phyloP scores from a whole-genome alignment of 2,329 filamentous ascomycete genomes.

The Pseudogymnoascus sp. region DNA sequence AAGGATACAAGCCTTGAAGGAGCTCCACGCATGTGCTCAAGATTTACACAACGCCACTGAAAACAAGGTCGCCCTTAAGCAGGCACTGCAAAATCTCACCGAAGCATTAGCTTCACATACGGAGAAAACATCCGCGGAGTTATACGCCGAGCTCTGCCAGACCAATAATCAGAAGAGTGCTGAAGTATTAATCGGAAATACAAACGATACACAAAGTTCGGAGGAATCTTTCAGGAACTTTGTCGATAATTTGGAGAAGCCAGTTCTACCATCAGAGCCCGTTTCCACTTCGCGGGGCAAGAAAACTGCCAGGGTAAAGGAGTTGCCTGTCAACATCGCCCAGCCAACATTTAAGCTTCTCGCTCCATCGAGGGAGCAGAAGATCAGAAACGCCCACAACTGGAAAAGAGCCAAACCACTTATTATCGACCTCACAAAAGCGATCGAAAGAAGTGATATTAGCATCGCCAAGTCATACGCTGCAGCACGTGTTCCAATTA shows the following conservation, averaged over 20 bases:
- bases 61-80: conserved; percentile 7
- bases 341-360: conserved; percentile 7
- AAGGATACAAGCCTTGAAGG: not conserved
- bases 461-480: conserved; percentile 1
- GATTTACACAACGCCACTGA: conserved; percentile 3
- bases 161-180: not conserved
- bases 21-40: not conserved
- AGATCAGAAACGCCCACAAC: not conserved
- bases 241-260: conserved; percentile 1
- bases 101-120: not conserved
- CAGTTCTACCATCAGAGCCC: not conserved
- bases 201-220: not conserved
- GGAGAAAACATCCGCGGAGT: not conserved
- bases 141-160: conserved; percentile 7
- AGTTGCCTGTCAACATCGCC: not conserved
- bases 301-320: conserved; percentile 7
- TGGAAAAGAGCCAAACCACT: conserved; percentile 8
- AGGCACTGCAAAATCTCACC: not conserved
- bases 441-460: conserved; percentile 1
- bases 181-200: not conserved
- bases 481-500: not conserved
- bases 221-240: conserved; percentile 5
- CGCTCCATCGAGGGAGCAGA: not conserved
- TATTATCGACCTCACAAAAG: not conserved
- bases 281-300: not conserved